Evolutionary conservation across 225 moss, liverwort and hornwort species (phyloP).

Genomic region (Ulota crispa): DNA sequence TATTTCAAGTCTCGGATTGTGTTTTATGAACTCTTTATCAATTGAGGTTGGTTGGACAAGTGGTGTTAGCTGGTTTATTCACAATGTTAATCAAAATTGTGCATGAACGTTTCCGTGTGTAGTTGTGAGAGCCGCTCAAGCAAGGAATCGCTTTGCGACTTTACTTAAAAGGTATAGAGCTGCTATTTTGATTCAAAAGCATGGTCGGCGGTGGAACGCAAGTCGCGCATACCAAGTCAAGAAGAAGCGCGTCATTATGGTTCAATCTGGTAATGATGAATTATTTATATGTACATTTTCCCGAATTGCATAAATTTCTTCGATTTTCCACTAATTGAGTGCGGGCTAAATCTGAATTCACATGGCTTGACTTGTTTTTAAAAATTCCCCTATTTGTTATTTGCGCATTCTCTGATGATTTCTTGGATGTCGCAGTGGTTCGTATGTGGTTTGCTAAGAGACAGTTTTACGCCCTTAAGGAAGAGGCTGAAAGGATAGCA

Average conservation of each 20-base stretch:
- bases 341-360: background rate
- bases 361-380: background rate
- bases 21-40: background rate
- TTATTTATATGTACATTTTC: background rate
- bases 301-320: background rate
- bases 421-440: constrained; percentile 58
- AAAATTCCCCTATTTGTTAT: background rate
- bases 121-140: constrained; percentile 83
- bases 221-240: constrained; percentile 41
- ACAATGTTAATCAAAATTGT: constrained; percentile 1
- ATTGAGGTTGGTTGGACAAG: constrained; percentile 2
- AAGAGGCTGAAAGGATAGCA: constrained; percentile 45
- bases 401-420: constrained; percentile 7
- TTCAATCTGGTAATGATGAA: constrained; percentile 70
- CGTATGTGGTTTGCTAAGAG: constrained; percentile 75
- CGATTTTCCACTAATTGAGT: background rate
- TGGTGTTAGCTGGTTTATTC: constrained; percentile 1
- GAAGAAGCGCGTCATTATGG: constrained; percentile 49
- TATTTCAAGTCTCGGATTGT: background rate
- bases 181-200: constrained; percentile 79
- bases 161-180: constrained; percentile 58
- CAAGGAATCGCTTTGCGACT: constrained; percentile 65
- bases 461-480: constrained; percentile 40
- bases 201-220: constrained; percentile 55
- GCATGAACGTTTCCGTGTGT: constrained; percentile 23